These are phyloP conservation scores for Chenopodium berlandieri DNA, from an alignment of 148 eudicot species.

Conservation along the genomic window DNA sequence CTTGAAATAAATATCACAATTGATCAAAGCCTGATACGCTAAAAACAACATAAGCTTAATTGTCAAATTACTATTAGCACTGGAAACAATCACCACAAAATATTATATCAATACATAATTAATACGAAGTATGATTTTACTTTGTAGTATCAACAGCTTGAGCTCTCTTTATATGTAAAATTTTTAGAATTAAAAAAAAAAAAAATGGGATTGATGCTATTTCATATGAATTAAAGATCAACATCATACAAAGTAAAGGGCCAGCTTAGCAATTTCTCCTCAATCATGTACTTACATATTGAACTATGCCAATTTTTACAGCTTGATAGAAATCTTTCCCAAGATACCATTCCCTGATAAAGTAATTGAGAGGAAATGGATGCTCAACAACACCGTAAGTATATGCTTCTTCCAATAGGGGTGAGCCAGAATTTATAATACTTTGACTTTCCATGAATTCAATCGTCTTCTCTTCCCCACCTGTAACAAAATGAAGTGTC, in stretches of 20 bases:
- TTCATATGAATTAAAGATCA: background rate
- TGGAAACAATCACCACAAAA: background rate
- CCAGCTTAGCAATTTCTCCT: background rate
- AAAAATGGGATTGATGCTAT: background rate
- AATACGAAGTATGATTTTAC: background rate
- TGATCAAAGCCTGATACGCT: background rate
- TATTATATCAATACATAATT: background rate
- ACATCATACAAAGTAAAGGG: background rate
- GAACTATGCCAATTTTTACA: slow-evolving; percentile 96
- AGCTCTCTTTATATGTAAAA: background rate
- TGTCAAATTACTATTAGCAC: background rate
- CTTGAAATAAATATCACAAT: background rate
- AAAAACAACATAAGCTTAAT: background rate
- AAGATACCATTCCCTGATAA: slow-evolving; percentile 81
- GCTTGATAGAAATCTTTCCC: slow-evolving; percentile 92
- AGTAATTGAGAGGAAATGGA: slow-evolving; percentile 87
- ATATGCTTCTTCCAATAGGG: slow-evolving; percentile 87
- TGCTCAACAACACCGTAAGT: slow-evolving; percentile 88
- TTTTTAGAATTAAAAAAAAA: background rate
- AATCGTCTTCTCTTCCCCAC: slow-evolving; percentile 88
- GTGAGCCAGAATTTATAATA: slow-evolving; percentile 53
- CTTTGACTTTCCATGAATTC: slow-evolving; percentile 80
- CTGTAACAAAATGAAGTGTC: slow-evolving; percentile 33
- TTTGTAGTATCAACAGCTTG: background rate
- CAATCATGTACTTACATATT: slow-evolving; percentile 67